phyloP scores from a whole-genome alignment of 2,329 filamentous ascomycete genomes.

The Nemania abortiva region DNA sequence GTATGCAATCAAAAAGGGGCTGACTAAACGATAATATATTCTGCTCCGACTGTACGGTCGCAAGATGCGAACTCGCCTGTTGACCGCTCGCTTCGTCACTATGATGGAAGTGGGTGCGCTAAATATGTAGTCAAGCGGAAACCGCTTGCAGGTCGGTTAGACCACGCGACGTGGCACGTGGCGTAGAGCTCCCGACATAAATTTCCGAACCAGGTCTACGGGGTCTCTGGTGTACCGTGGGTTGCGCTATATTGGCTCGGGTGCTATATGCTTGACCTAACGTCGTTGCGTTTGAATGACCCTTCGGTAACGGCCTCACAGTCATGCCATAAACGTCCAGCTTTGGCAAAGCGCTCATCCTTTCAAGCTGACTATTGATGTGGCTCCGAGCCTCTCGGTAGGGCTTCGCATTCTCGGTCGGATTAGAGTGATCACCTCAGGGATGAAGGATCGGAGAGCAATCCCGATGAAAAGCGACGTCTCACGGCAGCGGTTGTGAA shows the following conservation, averaged over 20 bases:
- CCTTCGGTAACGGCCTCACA: not conserved
- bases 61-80: not conserved
- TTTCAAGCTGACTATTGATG: not conserved
- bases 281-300: not conserved
- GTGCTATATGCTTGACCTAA: not conserved
- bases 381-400: constrained; percentile 4
- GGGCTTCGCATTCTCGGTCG: not conserved
- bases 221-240: not conserved
- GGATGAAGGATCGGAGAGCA: not conserved
- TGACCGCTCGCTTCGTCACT: not conserved
- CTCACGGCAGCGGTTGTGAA: not conserved
- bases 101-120: not conserved
- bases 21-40: not conserved
- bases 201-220: not conserved
- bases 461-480: constrained; percentile 3
- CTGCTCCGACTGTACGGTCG: not conserved
- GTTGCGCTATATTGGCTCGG: not conserved
- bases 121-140: not conserved
- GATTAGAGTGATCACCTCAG: constrained; percentile 7
- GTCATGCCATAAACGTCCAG: not conserved
- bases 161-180: constrained; percentile 14
- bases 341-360: not conserved
- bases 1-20: not conserved
- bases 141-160: not conserved
- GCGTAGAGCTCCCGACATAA: constrained; percentile 4